A percentile compares a stretch with the other conserved stretches of the same genome.
These are phyloP conservation scores for Pythium plurisporium DNA, from an alignment of 352 stramenopile species.

Conservation along the genomic window DNA sequence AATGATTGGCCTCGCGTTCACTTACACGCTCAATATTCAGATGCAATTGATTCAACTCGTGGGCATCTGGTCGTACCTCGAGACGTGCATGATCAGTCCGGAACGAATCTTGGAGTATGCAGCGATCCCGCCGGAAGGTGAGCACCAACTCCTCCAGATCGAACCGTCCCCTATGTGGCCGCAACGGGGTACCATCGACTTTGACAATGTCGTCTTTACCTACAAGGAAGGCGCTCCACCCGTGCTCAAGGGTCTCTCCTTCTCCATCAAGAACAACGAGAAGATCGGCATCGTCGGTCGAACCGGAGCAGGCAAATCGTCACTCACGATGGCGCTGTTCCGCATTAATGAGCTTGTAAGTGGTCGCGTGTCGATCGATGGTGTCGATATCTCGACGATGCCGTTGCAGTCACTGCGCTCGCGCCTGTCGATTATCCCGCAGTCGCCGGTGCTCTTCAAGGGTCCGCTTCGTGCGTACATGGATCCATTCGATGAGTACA, in stretches of 20 bases:
- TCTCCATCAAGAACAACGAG: slow-evolving; percentile 46
- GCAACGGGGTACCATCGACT: slow-evolving; percentile 49
- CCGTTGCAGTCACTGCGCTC: slow-evolving; percentile 20
- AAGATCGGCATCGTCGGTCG: slow-evolving; percentile 62
- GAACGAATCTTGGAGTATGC: slow-evolving; percentile 51
- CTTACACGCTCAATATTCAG: slow-evolving; percentile 82
- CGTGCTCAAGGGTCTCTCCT: slow-evolving; percentile 40
- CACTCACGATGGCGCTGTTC: slow-evolving; percentile 14
- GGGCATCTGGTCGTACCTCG: slow-evolving; percentile 33
- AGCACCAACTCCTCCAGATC: slow-evolving; percentile 14
- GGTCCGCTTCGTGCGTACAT: slow-evolving; percentile 81
- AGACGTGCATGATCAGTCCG: slow-evolving; percentile 56
- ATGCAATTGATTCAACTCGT: slow-evolving; percentile 71
- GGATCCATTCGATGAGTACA: slow-evolving; percentile 80
- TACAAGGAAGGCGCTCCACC: slow-evolving; percentile 57
- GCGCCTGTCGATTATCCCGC: slow-evolving; percentile 29
- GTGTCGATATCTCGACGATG: slow-evolving; percentile 31
- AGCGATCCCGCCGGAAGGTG: slow-evolving; percentile 25
- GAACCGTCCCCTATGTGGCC: slow-evolving; percentile 48
- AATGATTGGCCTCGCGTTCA: slow-evolving; percentile 83
- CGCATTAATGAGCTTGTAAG: slow-evolving; percentile 38
- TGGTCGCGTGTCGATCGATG: slow-evolving; percentile 36
- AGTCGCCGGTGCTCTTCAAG: slow-evolving; percentile 87
- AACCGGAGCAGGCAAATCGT: slow-evolving; percentile 10
- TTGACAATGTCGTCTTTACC: slow-evolving; percentile 71